Conservation (phyloP, 495 filamentous ascomycete genomes). For the Tuber microsphaerosporum region DNA sequence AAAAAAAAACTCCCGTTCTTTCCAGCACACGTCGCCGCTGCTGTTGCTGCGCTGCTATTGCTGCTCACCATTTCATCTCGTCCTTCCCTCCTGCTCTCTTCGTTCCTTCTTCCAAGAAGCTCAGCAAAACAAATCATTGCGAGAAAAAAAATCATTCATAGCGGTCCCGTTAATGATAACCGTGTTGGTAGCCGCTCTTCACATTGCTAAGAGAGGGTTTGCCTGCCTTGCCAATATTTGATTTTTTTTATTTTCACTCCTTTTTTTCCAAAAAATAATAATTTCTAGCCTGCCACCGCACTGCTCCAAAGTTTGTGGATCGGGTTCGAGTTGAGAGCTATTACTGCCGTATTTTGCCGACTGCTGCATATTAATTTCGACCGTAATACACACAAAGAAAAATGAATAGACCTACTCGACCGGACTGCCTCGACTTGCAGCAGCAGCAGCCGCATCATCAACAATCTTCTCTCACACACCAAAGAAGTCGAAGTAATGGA, state of each 20-base stretch:
- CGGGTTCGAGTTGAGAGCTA: conserved; percentile 1
- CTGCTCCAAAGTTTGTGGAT: not conserved
- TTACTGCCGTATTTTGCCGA: not conserved
- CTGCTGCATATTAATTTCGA: not conserved
- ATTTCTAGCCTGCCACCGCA: not conserved
- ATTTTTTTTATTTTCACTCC: not conserved
- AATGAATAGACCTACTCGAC: conserved; percentile 40
- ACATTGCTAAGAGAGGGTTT: not conserved
- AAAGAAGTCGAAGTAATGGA: conserved; percentile 34
- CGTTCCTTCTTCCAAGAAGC: not conserved
- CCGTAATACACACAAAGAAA: conserved; percentile 12
- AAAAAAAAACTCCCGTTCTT: not conserved
- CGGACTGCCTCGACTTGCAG: conserved; percentile 33
- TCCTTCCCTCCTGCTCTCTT: not conserved
- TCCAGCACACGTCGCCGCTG: not conserved
- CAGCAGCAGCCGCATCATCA: conserved; percentile 15
- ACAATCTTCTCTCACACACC: conserved; percentile 24
- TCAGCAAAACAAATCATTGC: not conserved
- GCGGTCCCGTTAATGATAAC: not conserved
- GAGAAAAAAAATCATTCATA: not conserved
- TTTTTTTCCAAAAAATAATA: not conserved
- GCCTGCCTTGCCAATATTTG: not conserved
- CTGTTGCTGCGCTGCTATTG: not conserved
- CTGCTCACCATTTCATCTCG: not conserved
- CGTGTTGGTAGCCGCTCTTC: not conserved